Evolutionary conservation across 2,329 filamentous ascomycete genomes (phyloP).

Genomic region (Claviceps cyperi): DNA sequence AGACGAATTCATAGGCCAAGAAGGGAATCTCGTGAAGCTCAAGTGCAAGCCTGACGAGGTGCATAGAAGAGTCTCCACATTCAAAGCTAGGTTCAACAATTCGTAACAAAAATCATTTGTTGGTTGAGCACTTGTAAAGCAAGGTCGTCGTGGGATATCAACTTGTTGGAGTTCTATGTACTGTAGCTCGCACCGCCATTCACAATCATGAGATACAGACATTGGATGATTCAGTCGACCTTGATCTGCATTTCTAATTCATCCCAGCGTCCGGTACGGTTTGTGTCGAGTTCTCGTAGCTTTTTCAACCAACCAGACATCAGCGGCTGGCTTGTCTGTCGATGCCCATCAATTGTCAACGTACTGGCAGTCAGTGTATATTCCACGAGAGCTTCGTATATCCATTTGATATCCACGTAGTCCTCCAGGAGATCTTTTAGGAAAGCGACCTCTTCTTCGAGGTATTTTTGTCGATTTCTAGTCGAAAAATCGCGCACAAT

Average conservation of each 20-base stretch:
- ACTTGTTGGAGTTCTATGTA: neutral
- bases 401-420: conserved; percentile 56
- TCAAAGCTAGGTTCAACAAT: neutral
- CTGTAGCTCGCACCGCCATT: neutral
- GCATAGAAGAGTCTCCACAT: conserved; percentile 5
- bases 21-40: conserved; percentile 27
- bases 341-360: conserved; percentile 22
- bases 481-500: conserved; percentile 28
- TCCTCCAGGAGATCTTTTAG: conserved; percentile 51
- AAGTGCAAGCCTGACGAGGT: conserved; percentile 10
- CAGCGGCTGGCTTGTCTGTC: conserved; percentile 22
- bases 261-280: conserved; percentile 60
- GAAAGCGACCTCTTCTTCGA: conserved; percentile 57
- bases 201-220: neutral
- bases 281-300: conserved; percentile 56
- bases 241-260: conserved; percentile 42
- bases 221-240: neutral
- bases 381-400: conserved; percentile 74
- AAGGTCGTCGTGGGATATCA: neutral
- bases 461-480: conserved; percentile 48
- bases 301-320: conserved; percentile 46
- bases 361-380: conserved; percentile 40
- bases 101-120: neutral
- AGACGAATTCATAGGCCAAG: conserved; percentile 50
- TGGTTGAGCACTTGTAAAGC: neutral